phyloP scores from a whole-genome alignment of 75 land plant genomes.

The Sequoiadendron giganteum region DNA sequence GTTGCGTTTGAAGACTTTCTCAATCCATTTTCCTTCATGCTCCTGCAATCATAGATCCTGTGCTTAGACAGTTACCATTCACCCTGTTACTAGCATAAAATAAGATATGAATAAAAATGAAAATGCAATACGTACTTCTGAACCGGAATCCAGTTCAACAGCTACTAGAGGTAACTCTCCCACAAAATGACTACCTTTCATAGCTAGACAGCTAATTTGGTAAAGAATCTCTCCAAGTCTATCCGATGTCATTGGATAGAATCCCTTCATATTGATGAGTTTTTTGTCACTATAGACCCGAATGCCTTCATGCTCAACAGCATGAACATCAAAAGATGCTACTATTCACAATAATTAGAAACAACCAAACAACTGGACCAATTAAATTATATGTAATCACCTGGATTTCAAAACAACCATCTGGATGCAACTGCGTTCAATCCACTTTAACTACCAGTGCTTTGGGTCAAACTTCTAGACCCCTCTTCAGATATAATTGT shows the following conservation, averaged over 20 bases:
- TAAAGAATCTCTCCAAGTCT: constrained; percentile 54
- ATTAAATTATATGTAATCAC: neutral
- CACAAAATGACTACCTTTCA: constrained; percentile 53
- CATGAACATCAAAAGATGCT: neutral
- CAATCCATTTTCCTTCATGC: constrained; percentile 27
- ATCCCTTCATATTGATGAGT: constrained; percentile 42
- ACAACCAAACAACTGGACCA: neutral
- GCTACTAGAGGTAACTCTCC: constrained; percentile 58
- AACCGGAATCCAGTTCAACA: neutral
- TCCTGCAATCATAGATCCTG: constrained; percentile 31
- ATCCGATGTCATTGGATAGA: constrained; percentile 46
- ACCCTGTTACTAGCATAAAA: neutral
- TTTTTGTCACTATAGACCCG: neutral
- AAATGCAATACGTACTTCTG: neutral
- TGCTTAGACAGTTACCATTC: constrained; percentile 4
- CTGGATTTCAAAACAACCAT: constrained; percentile 29
- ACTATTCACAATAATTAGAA: neutral
- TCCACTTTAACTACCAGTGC: neutral
- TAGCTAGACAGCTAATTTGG: constrained; percentile 51
- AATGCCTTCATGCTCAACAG: neutral
- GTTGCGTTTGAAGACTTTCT: constrained; percentile 46
- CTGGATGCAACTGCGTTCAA: neutral
- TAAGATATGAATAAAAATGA: neutral
- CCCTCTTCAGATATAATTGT: neutral
- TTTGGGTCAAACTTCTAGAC: neutral